A percentile compares a stretch with the other conserved stretches of the same genome.
Evolutionary conservation across 1,284 basidiomycete species (phyloP).

Genomic region (Fomitopsis pinicola): DNA sequence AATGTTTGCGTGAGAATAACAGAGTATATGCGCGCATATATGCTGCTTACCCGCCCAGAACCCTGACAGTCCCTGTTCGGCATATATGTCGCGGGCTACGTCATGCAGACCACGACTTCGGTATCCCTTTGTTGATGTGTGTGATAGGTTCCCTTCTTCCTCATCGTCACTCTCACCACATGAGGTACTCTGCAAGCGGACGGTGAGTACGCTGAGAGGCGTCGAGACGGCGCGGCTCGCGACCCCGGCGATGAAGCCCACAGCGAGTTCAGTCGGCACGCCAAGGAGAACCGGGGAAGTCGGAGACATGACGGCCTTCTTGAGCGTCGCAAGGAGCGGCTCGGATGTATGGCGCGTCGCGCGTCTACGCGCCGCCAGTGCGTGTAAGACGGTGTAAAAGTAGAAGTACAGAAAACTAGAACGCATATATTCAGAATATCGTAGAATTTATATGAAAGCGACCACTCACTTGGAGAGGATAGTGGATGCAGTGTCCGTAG

Average conservation of each 20-base stretch:
- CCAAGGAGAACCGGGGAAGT: conserved; percentile 18
- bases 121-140: conserved; percentile 6
- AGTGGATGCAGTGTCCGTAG: conserved; percentile 47
- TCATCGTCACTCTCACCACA: conserved; percentile 27
- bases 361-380: conserved; percentile 18
- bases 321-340: conserved; percentile 8
- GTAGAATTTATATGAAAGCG: background rate
- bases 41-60: conserved; percentile 48
- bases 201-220: conserved; percentile 48
- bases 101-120: conserved; percentile 19
- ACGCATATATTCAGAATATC: background rate
- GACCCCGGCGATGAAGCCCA: conserved; percentile 51
- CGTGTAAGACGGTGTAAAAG: conserved; percentile 30
- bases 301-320: conserved; percentile 6
- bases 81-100: conserved; percentile 39
- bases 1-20: background rate
- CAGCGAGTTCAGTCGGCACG: conserved; percentile 42
- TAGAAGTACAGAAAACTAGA: conserved; percentile 40
- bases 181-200: conserved; percentile 41
- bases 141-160: conserved; percentile 14
- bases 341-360: background rate
- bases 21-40: background rate
- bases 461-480: conserved; percentile 46
- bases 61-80: conserved; percentile 40
- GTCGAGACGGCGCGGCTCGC: conserved; percentile 49